phyloP scores from a whole-genome alignment of 73 alveolate species.

The Paramecium primaurelia region DNA sequence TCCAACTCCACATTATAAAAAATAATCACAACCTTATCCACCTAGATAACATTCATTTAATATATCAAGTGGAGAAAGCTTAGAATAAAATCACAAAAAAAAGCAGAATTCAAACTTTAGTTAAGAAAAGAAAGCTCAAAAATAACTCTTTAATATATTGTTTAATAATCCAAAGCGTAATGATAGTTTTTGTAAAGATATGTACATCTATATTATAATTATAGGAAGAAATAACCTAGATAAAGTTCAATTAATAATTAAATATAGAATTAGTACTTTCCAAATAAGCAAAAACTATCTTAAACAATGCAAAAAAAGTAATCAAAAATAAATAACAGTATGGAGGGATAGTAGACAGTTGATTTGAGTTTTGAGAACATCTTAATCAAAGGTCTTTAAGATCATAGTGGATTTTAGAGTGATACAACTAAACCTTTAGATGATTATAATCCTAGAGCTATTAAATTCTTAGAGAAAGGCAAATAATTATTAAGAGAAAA shows the following conservation, averaged over 20 bases:
- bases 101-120: background rate
- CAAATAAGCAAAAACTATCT: background rate
- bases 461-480: slow-evolving; percentile 50
- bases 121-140: slow-evolving; percentile 27
- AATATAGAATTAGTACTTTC: background rate
- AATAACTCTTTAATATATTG: background rate
- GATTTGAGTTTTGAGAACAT: slow-evolving; percentile 32
- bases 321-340: background rate
- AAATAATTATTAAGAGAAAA: slow-evolving; percentile 49
- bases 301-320: slow-evolving; percentile 21
- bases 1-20: slow-evolving; percentile 30
- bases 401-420: slow-evolving; percentile 11
- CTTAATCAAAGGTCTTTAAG: slow-evolving; percentile 16
- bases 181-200: background rate
- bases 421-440: background rate
- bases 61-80: slow-evolving; percentile 15
- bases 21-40: background rate
- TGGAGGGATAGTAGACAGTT: slow-evolving; percentile 9
- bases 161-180: background rate
- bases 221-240: background rate
- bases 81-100: background rate
- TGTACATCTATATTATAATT: background rate
- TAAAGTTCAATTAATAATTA: background rate
- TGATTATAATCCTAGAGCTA: slow-evolving; percentile 35
- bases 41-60: slow-evolving; percentile 8